These are phyloP conservation scores for Geotrichum aggregatum DNA, from an alignment of 1,139 yeast species.

Conservation along the genomic window DNA sequence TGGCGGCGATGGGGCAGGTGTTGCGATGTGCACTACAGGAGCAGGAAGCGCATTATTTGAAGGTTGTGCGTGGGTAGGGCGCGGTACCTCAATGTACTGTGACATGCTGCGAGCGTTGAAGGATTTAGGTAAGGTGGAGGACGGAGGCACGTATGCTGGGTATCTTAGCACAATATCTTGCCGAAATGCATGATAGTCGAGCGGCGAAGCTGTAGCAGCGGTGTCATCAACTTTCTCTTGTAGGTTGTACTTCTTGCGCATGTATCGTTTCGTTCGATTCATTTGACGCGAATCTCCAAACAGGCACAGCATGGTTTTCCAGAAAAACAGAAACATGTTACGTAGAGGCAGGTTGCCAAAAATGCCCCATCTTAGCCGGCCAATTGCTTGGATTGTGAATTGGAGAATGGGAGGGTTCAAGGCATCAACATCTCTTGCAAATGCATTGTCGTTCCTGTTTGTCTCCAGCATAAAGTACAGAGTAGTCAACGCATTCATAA, in stretches of 20 bases:
- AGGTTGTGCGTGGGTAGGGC: slow-evolving; percentile 53
- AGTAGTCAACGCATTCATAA: slow-evolving; percentile 49
- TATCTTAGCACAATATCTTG: slow-evolving; percentile 70
- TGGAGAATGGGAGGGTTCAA: slow-evolving; percentile 42
- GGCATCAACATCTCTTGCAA: slow-evolving; percentile 33
- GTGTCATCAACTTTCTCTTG: slow-evolving; percentile 30
- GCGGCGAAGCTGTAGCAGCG: slow-evolving; percentile 56
- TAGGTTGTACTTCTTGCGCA: slow-evolving; percentile 45
- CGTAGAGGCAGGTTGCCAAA: slow-evolving; percentile 41
- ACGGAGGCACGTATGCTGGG: slow-evolving; percentile 60
- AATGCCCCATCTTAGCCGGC: slow-evolving; percentile 61
- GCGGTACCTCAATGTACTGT: slow-evolving; percentile 51
- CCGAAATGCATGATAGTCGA: slow-evolving; percentile 71
- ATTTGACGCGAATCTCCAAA: slow-evolving; percentile 57
- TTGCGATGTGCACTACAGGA: slow-evolving; percentile 70
- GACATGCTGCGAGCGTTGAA: slow-evolving; percentile 44
- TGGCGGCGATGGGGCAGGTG: slow-evolving; percentile 86
- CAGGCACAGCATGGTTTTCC: slow-evolving; percentile 59
- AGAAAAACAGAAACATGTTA: slow-evolving; percentile 46
- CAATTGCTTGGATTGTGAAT: slow-evolving; percentile 50
- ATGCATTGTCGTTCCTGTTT: slow-evolving; percentile 30
- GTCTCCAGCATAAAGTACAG: slow-evolving; percentile 48
- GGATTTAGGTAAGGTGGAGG: slow-evolving; percentile 44
- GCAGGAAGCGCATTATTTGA: slow-evolving; percentile 54
- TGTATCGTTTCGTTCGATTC: slow-evolving; percentile 47